Conservation (phyloP, 2,329 filamentous ascomycete species). For the Colletotrichum lindemuthianum region DNA sequence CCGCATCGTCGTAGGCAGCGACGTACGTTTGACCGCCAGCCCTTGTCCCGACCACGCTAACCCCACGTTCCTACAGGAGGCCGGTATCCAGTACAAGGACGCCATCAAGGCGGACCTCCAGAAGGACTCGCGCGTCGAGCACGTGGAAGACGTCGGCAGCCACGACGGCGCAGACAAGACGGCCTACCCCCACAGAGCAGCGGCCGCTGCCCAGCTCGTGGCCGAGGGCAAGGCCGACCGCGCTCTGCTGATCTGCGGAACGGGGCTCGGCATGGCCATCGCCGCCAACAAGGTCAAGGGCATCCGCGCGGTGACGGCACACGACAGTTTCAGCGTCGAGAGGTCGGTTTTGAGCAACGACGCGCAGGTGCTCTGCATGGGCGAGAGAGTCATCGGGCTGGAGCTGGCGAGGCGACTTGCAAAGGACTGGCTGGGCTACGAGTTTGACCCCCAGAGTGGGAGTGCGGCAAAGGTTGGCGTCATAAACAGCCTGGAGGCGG, state of each 20-base stretch:
- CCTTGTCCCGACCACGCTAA: neutral
- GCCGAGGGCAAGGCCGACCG: conserved; percentile 75
- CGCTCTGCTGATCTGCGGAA: conserved; percentile 85
- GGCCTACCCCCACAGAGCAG: conserved; percentile 82
- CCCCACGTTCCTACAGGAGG: conserved; percentile 58
- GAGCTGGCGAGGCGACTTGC: conserved; percentile 82
- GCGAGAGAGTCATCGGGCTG: conserved; percentile 83
- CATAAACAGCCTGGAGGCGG: conserved; percentile 51
- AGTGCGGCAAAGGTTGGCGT: conserved; percentile 58
- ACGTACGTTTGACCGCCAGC: conserved; percentile 51
- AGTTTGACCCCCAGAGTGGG: conserved; percentile 71
- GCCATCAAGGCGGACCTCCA: conserved; percentile 79
- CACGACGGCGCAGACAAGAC: conserved; percentile 75
- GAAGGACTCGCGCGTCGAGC: conserved; percentile 71
- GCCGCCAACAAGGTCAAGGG: conserved; percentile 89
- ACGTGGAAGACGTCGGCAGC: conserved; percentile 80
- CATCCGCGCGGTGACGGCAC: conserved; percentile 86
- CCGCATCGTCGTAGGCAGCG: conserved; percentile 64
- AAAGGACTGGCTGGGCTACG: conserved; percentile 85
- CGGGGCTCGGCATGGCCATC: conserved; percentile 87
- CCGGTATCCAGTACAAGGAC: conserved; percentile 82
- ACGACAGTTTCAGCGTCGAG: conserved; percentile 88
- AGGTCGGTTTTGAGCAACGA: conserved; percentile 84
- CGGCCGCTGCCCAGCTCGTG: conserved; percentile 74
- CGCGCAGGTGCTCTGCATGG: conserved; percentile 87